Conservation (phyloP, 768 basidiomycete genomes). For the Lanmaoa rubissima region DNA sequence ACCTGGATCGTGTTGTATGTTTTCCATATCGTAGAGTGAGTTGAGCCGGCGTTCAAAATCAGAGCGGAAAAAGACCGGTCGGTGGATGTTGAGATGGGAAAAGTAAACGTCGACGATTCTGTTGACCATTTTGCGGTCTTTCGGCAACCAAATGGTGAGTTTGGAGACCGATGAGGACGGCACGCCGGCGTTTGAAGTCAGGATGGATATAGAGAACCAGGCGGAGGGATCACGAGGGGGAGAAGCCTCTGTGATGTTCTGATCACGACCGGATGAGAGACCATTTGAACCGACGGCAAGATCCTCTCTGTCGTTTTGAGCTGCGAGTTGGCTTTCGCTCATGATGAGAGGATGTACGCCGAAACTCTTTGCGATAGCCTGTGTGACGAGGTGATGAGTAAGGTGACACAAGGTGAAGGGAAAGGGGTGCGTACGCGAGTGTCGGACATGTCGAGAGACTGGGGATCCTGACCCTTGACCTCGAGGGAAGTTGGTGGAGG, state of each 20-base stretch:
- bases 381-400: slow-evolving; percentile 12
- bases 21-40: slow-evolving; percentile 60
- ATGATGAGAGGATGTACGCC: slow-evolving; percentile 75
- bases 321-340: slow-evolving; percentile 55
- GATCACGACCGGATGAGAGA: slow-evolving; percentile 67
- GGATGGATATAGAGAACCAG: slow-evolving; percentile 58
- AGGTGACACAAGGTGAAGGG: neutral
- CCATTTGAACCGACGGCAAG: slow-evolving; percentile 74
- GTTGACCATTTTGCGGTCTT: slow-evolving; percentile 65
- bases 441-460: slow-evolving; percentile 75
- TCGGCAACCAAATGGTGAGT: slow-evolving; percentile 65
- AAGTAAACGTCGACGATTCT: slow-evolving; percentile 73
- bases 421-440: slow-evolving; percentile 42
- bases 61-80: slow-evolving; percentile 68
- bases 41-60: slow-evolving; percentile 66
- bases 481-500: slow-evolving; percentile 28
- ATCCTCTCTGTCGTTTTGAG: slow-evolving; percentile 61
- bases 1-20: slow-evolving; percentile 66
- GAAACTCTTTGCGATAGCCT: slow-evolving; percentile 75
- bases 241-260: slow-evolving; percentile 50
- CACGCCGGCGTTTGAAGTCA: slow-evolving; percentile 42
- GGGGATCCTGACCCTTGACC: slow-evolving; percentile 76
- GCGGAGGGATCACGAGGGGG: slow-evolving; percentile 57
- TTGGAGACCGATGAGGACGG: slow-evolving; percentile 25
- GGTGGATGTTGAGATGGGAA: slow-evolving; percentile 70